Conservation (phyloP, 140 eudicot genomes). For the Oenanthe javanica region DNA sequence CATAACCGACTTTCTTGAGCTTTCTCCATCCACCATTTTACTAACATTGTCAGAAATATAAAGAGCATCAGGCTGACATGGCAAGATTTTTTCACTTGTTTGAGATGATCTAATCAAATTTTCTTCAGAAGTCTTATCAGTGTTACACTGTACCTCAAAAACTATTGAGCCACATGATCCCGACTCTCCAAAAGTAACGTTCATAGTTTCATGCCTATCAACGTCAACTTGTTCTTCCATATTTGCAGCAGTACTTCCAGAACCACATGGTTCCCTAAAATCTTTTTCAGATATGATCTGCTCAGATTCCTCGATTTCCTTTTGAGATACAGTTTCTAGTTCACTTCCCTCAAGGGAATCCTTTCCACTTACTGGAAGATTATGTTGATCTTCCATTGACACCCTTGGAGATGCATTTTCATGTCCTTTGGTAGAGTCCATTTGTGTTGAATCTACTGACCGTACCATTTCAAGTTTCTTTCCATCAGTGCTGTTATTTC, state of each 20-base stretch:
- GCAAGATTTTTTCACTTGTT: neutral
- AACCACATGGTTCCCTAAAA: conserved; percentile 22
- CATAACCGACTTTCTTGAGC: conserved; percentile 6
- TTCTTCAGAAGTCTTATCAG: conserved; percentile 15
- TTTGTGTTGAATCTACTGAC: neutral
- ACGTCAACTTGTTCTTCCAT: conserved; percentile 54
- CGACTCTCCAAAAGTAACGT: conserved; percentile 1
- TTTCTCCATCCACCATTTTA: conserved; percentile 10
- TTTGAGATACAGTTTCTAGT: neutral
- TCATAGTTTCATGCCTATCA: conserved; percentile 22
- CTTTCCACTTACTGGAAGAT: no score
- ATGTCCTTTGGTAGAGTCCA: neutral
- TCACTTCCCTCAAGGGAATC: neutral
- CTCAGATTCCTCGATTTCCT: conserved; percentile 12
- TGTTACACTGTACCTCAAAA: neutral
- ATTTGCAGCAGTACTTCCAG: conserved; percentile 46
- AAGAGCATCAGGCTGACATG: conserved; percentile 12
- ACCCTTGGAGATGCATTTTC: neutral
- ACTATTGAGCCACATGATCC: neutral
- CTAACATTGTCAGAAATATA: conserved; percentile 4
- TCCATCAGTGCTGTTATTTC: conserved; percentile 8
- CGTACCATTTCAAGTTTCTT: conserved; percentile 14
- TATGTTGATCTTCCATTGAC: conserved; percentile 6
- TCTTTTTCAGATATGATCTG: conserved; percentile 10
- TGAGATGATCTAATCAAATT: conserved; percentile 4